Conservation (phyloP, 2,329 filamentous ascomycete genomes). For the Alternaria gansuensis region DNA sequence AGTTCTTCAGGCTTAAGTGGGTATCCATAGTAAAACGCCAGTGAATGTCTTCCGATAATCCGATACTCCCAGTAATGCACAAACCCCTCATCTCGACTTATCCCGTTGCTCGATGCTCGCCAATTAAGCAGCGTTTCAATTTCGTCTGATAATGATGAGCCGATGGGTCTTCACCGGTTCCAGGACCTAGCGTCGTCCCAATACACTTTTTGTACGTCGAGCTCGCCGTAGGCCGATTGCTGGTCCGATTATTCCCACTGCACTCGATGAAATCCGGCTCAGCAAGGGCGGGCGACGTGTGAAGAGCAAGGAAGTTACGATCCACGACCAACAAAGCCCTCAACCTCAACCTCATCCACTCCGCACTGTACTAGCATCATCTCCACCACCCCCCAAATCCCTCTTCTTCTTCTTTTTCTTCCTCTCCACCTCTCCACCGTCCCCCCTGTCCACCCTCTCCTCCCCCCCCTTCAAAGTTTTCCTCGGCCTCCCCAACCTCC, state of each 20-base stretch:
- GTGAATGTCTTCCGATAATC: accelerated
- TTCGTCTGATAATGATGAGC: background rate
- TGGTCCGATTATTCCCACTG: too few relatives aligned
- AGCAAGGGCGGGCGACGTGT: too few relatives aligned
- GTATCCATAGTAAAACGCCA: slow-evolving; percentile 4
- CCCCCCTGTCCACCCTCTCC: slow-evolving; percentile 13
- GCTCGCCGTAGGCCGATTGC: too few relatives aligned
- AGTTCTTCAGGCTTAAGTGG: background rate
- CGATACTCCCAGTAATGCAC: background rate
- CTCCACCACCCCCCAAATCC: slow-evolving; percentile 21
- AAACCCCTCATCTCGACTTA: accelerated
- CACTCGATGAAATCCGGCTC: too few relatives aligned
- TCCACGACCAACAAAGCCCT: background rate
- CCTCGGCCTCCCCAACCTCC: slow-evolving; percentile 26
- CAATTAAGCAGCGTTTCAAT: background rate
- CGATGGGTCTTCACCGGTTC: background rate
- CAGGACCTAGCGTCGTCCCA: background rate
- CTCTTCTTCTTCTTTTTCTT: slow-evolving; percentile 35
- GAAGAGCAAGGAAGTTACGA: background rate
- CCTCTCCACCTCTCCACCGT: slow-evolving; percentile 25
- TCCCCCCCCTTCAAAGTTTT: slow-evolving; percentile 27
- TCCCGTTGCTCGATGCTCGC: background rate
- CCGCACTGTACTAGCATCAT: slow-evolving; percentile 34
- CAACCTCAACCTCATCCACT: slow-evolving; percentile 23
- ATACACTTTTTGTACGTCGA: background rate